Evolutionary conservation across 208 protist species (phyloP).

Genomic region (Trypanosoma avium): DNA sequence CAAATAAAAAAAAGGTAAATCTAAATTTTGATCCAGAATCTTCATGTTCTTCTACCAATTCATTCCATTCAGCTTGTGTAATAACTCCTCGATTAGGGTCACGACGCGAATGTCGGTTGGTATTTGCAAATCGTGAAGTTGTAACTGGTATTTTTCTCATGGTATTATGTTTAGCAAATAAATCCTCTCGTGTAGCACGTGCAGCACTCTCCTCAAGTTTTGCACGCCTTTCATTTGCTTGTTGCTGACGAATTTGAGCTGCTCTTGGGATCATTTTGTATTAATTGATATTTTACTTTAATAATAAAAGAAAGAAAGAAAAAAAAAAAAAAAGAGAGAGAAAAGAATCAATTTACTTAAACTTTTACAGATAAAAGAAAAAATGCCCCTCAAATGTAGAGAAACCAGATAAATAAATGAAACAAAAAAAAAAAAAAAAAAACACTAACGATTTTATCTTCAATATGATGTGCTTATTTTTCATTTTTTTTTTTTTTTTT

Average conservation of each 20-base stretch:
- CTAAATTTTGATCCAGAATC: slow-evolving; percentile 77
- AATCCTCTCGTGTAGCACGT: slow-evolving; percentile 39
- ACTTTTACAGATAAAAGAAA: neutral
- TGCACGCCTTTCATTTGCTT: slow-evolving; percentile 53
- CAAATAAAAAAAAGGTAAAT: slow-evolving; percentile 51
- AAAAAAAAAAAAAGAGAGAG: neutral
- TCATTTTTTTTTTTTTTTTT: slow-evolving; percentile 7
- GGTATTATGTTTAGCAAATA: slow-evolving; percentile 32
- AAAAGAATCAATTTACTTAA: slow-evolving; percentile 10
- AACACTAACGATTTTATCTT: slow-evolving; percentile 1
- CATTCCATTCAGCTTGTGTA: slow-evolving; percentile 76
- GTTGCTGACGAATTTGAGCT: slow-evolving; percentile 75
- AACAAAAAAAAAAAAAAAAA: slow-evolving; percentile 14
- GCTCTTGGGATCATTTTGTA: slow-evolving; percentile 66
- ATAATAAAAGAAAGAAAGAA: slow-evolving; percentile 4
- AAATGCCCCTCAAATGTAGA: neutral
- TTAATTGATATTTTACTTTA: too few species aligned
- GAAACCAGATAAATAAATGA: neutral
- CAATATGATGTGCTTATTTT: slow-evolving; percentile 4
- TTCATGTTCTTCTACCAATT: slow-evolving; percentile 69
- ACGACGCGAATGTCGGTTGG: slow-evolving; percentile 34
- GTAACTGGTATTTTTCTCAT: slow-evolving; percentile 17
- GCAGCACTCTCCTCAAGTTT: slow-evolving; percentile 57
- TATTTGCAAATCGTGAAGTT: slow-evolving; percentile 25
- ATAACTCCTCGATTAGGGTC: slow-evolving; percentile 77